Conservation (phyloP, 495 filamentous ascomycete species). For the Xylaria nigripes region DNA sequence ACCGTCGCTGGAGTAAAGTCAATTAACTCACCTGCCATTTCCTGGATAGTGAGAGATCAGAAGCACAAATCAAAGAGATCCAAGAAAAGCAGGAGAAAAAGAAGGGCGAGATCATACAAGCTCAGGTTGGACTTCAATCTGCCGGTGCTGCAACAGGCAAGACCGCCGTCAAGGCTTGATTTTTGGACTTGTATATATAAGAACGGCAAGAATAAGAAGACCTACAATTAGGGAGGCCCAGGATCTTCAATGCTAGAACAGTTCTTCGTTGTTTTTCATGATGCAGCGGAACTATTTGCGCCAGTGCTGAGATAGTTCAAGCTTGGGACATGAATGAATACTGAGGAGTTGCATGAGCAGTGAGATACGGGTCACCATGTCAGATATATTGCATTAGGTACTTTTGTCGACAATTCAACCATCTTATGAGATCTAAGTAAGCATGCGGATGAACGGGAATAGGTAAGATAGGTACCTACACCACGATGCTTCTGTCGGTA, state of each 20-base stretch:
- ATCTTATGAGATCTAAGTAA: background rate
- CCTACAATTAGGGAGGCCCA: background rate
- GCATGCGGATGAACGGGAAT: too few relatives aligned
- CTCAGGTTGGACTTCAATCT: constrained; percentile 35
- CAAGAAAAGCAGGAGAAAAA: constrained; percentile 77
- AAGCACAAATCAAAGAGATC: constrained; percentile 68
- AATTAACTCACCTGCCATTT: constrained; percentile 7
- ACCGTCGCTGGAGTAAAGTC: constrained; percentile 15
- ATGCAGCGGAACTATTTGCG: background rate
- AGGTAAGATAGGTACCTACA: background rate
- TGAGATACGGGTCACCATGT: background rate
- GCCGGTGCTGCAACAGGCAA: constrained; percentile 20
- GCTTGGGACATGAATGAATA: background rate
- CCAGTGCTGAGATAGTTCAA: background rate
- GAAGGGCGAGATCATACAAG: constrained; percentile 47
- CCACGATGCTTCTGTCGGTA: background rate
- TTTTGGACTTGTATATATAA: background rate
- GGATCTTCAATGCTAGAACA: background rate
- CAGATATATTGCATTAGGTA: background rate
- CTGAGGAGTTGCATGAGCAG: background rate
- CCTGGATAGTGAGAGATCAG: constrained; percentile 61
- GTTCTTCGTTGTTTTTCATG: background rate
- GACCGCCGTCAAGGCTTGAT: constrained; percentile 16
- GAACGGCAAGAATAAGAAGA: background rate
- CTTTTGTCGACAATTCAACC: background rate